phyloP scores from a whole-genome alignment of 1,284 basidiomycete genomes.

The Pulveroboletus sp. region DNA sequence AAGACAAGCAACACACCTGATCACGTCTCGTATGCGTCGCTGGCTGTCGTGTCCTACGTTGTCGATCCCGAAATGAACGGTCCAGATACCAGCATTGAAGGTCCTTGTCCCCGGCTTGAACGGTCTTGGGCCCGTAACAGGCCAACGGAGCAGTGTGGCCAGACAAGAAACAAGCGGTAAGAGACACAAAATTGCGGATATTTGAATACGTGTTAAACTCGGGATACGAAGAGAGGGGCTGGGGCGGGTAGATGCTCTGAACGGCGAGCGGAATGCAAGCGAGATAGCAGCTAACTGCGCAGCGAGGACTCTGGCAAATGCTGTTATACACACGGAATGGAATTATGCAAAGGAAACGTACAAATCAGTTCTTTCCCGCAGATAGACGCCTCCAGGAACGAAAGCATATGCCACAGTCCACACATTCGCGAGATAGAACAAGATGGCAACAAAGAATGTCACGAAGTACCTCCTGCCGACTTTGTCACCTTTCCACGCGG shows the following conservation, averaged over 20 bases:
- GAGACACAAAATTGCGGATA: slow-evolving; percentile 37
- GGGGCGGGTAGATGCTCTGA: slow-evolving; percentile 11
- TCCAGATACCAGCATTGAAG: slow-evolving; percentile 91
- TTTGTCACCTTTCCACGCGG: slow-evolving; percentile 30
- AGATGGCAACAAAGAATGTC: slow-evolving; percentile 59
- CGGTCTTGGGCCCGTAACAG: slow-evolving; percentile 48
- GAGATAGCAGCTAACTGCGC: slow-evolving; percentile 49
- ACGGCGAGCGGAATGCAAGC: slow-evolving; percentile 43
- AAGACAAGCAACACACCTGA: slow-evolving; percentile 43
- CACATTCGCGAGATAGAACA: slow-evolving; percentile 69
- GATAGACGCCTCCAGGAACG: slow-evolving; percentile 76
- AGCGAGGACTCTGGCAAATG: slow-evolving; percentile 43
- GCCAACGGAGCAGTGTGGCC: slow-evolving; percentile 50
- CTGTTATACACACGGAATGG: background rate
- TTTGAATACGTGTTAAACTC: slow-evolving; percentile 20
- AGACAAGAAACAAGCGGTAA: slow-evolving; percentile 50
- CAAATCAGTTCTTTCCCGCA: slow-evolving; percentile 81
- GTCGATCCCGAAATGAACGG: slow-evolving; percentile 87
- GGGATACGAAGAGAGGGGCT: slow-evolving; percentile 9
- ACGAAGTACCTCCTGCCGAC: slow-evolving; percentile 49
- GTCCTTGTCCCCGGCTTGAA: slow-evolving; percentile 66
- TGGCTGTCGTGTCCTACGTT: slow-evolving; percentile 83
- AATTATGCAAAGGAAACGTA: slow-evolving; percentile 32
- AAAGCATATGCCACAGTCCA: slow-evolving; percentile 94
- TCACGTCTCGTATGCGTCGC: slow-evolving; percentile 69